Evolutionary conservation across 257 asterid genomes (phyloP).

Genomic region (Ilex aquifolium): DNA sequence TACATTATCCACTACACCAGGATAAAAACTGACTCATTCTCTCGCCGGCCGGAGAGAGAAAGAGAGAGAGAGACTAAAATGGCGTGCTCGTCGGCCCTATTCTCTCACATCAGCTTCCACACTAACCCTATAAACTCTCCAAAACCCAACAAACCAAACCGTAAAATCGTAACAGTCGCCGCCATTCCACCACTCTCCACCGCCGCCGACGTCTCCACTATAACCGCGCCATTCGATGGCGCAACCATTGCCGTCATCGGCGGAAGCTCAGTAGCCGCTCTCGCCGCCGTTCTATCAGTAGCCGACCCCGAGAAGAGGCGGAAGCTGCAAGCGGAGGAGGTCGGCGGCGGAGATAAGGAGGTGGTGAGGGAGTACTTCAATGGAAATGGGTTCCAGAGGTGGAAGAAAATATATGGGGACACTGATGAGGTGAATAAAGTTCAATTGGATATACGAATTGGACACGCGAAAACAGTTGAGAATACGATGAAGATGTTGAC

Average conservation of each 20-base stretch:
- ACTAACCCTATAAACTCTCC: no score
- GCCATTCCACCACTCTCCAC: constrained; percentile 15
- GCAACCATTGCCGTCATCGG: no score
- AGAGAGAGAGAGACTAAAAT: constrained; percentile 40
- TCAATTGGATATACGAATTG: constrained; percentile 74
- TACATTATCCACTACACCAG: no score
- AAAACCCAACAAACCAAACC: no score
- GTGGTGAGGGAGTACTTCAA: constrained; percentile 90
- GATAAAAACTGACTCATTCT: constrained; percentile 25
- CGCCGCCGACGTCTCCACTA: constrained; percentile 15
- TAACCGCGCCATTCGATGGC: constrained; percentile 12
- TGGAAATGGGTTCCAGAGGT: constrained; percentile 87
- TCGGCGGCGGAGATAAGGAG: constrained; percentile 93
- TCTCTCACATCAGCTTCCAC: no score
- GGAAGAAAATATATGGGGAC: constrained; percentile 85
- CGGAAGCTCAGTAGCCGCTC: no score
- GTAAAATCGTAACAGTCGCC: no score
- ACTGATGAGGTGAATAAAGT: constrained; percentile 76
- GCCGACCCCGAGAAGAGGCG: constrained; percentile 31
- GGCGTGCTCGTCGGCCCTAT: no score
- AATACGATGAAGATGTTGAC: constrained; percentile 72
- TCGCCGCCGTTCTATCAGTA: constrained; percentile 18
- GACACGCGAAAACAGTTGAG: constrained; percentile 85
- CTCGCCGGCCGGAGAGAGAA: no score
- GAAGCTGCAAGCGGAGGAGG: constrained; percentile 84